Conservation (phyloP, 2,329 filamentous ascomycete species). For the Herpotrichia juniperi region DNA sequence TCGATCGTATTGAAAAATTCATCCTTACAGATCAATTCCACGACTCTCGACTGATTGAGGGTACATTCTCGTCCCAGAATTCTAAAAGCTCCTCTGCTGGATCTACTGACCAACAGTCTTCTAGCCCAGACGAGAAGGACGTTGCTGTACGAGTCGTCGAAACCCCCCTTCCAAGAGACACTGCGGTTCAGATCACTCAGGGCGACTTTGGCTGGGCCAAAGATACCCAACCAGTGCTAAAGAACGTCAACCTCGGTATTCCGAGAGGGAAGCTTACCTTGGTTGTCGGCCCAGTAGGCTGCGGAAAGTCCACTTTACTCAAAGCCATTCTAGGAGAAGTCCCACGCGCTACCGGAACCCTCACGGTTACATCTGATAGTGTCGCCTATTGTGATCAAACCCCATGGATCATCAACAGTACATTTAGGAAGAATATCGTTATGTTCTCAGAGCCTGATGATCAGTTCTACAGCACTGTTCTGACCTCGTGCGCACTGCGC, state of each 20-base stretch:
- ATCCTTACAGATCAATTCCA: not conserved
- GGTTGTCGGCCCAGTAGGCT: conserved; percentile 16
- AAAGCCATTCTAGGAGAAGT: conserved; percentile 19
- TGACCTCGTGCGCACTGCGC: conserved; percentile 14
- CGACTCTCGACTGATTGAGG: too few relatives aligned
- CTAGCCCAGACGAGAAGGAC: too few relatives aligned
- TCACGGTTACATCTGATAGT: conserved; percentile 8
- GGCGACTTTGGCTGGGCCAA: not conserved
- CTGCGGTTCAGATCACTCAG: too few relatives aligned
- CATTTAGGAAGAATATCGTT: not conserved
- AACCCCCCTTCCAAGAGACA: too few relatives aligned
- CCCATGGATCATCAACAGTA: not conserved
- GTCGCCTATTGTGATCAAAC: conserved; percentile 11
- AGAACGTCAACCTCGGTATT: not conserved
- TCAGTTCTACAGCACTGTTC: conserved; percentile 24
- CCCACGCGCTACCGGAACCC: conserved; percentile 5
- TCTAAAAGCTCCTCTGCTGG: too few relatives aligned
- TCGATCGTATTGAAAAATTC: not conserved
- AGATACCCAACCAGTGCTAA: not conserved
- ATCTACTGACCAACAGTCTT: too few relatives aligned
- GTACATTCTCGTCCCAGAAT: too few relatives aligned
- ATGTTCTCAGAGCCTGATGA: conserved; percentile 15
- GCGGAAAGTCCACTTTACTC: conserved; percentile 43
- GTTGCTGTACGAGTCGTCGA: too few relatives aligned
- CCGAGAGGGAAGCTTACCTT: not conserved